Evolutionary conservation across 2,329 filamentous ascomycete species (phyloP), one percentile per base, ranked within the genome.

Genomic region (Pseudopyrenochaeta lycopersici): DNA sequence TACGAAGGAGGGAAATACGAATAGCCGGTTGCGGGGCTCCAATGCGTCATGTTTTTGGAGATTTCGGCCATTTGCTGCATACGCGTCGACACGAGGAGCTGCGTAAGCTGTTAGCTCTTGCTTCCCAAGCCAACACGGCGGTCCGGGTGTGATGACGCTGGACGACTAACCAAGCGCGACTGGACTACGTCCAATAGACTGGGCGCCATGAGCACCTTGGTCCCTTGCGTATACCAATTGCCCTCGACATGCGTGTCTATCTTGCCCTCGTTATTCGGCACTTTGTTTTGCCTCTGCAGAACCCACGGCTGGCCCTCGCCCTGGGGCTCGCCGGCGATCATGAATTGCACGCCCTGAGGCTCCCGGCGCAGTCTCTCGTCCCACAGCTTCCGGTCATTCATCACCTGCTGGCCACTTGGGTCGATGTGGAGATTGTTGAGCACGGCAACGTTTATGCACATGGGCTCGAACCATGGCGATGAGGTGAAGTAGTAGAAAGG

Each of bases 391-490:
- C 85, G 83, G 27, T 84, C 84, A 56, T 81, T 78, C 51, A 85
- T 76, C 36, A 83, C 77, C 44, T 81, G 74, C 50, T 79, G 80
- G 54, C 82, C 76, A 35, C 78, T 74, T 56, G 80, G 77, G 54
- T 84, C 81, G 58, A 76, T 77, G 53, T 74, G 78, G 11, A 80
- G 78, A 66, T 87, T 84, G 20, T 78, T 77, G 58, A 82, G 74
- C 9, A 84, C 78, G 57, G 82, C 81, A 49, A 62, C 66, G 73
- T 88, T 88, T 71, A 87, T 87, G 55, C 82, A 85, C 12, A 79
- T 81, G 20, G 77, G 73, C 56, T 88, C 86, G 71, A 86, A 88
- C 77, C 87, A 88, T n/a, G 84, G 84, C 1, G 84, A 86, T 61
- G 83, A 79, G 51, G 80, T 79, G 68, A 89, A 87, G 72, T 88